These are phyloP conservation scores for Marvania coccoides DNA, from an alignment of 139 green algal species.

Conservation along the genomic window DNA sequence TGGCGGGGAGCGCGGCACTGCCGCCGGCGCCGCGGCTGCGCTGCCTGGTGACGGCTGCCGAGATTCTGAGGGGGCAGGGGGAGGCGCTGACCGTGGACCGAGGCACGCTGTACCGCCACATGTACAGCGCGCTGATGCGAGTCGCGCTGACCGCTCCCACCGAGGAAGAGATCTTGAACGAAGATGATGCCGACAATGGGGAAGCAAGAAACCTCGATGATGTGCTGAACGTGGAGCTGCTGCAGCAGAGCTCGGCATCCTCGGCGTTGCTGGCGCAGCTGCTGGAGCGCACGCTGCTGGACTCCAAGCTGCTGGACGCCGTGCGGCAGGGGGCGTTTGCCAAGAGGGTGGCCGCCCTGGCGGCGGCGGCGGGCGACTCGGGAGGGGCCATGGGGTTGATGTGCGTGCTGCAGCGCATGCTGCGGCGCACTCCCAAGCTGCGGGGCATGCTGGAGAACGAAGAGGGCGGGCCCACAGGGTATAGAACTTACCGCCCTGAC, in stretches of 20 bases:
- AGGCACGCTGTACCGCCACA: constrained; percentile 39
- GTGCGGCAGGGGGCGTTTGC: constrained; percentile 36
- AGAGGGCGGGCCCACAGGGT: constrained; percentile 14
- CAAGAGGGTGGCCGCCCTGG: constrained; percentile 30
- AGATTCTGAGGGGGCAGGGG: constrained; percentile 51
- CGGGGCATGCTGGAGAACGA: constrained; percentile 61
- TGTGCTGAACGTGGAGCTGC: neutral
- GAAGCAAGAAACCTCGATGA: neutral
- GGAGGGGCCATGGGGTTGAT: constrained; percentile 28
- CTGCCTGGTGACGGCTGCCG: constrained; percentile 41
- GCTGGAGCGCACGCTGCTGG: constrained; percentile 21
- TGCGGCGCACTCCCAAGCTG: constrained; percentile 48
- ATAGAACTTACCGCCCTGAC: neutral
- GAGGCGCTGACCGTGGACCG: constrained; percentile 68
- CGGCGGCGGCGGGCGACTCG: constrained; percentile 6
- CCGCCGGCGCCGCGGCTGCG: constrained; percentile 51
- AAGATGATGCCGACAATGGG: neutral
- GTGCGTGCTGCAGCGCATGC: constrained; percentile 32
- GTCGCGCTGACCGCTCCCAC: constrained; percentile 22
- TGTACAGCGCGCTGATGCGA: constrained; percentile 47
- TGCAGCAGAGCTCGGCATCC: neutral
- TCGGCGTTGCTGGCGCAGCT: neutral
- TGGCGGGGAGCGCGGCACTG: constrained; percentile 39
- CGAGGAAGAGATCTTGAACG: constrained; percentile 7
- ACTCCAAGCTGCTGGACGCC: constrained; percentile 41